Evolutionary conservation across 2,329 filamentous ascomycete genomes (phyloP).

Genomic region (Microdochium paspali): DNA sequence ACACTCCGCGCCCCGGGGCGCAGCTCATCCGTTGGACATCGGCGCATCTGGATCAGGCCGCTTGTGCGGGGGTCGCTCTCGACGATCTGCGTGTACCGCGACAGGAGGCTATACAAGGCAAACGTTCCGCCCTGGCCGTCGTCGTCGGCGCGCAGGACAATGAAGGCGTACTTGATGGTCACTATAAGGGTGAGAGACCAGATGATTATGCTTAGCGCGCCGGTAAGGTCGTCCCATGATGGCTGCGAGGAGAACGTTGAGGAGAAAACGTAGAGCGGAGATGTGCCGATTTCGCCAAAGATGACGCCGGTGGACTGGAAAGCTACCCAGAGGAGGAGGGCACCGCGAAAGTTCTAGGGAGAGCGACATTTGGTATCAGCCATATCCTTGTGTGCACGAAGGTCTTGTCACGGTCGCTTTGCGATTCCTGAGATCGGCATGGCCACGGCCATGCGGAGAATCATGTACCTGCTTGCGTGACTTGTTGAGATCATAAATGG

Average conservation of each 20-base stretch:
- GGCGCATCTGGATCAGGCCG: conserved; percentile 42
- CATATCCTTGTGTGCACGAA: too few species aligned
- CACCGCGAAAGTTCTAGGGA: conserved; percentile 1
- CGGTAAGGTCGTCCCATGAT: conserved; percentile 45
- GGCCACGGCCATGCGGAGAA: too few species aligned
- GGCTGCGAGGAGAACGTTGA: conserved; percentile 49
- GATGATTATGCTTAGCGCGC: conserved; percentile 54
- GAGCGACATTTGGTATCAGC: too few species aligned
- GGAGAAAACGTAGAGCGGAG: conserved; percentile 59
- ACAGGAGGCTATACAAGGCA: conserved; percentile 51
- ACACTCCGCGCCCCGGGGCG: conserved; percentile 36
- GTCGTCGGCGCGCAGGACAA: conserved; percentile 54
- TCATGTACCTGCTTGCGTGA: conserved; percentile 2
- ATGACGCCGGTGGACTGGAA: conserved; percentile 56
- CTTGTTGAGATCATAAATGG: conserved; percentile 2
- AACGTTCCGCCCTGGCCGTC: conserved; percentile 61
- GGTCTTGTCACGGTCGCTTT: too few species aligned
- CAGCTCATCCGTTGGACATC: conserved; percentile 44
- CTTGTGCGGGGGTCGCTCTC: conserved; percentile 42
- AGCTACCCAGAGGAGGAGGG: conserved; percentile 30
- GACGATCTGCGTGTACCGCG: conserved; percentile 48
- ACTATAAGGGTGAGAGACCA: conserved; percentile 59
- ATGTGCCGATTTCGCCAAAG: conserved; percentile 53
- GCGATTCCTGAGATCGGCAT: too few species aligned
- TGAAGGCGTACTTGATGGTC: conserved; percentile 54